Conservation (phyloP, 805 yeast genomes). For the Candida morakotiae region DNA sequence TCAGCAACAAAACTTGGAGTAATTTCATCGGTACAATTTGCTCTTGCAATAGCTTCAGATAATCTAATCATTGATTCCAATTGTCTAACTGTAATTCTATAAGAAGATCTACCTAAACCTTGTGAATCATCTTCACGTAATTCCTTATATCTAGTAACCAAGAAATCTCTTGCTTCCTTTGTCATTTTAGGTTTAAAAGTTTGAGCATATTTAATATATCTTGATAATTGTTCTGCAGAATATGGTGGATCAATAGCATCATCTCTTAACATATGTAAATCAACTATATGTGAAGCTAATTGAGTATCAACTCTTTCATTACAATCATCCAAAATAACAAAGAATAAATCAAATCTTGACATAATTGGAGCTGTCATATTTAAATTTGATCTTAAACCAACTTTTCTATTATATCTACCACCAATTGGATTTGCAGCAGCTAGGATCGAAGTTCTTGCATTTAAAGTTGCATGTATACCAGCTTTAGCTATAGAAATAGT, state of each 20-base stretch:
- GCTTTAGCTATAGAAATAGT: constrained; percentile 98
- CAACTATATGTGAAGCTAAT: constrained; percentile 88
- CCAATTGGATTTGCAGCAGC: constrained; percentile 99
- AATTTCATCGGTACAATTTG: constrained; percentile 87
- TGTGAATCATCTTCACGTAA: constrained; percentile 87
- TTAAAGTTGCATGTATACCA: constrained; percentile 95
- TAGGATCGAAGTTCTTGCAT: constrained; percentile 91
- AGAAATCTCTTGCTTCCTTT: constrained; percentile 68
- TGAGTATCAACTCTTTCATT: constrained; percentile 87
- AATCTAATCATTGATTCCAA: constrained; percentile 90
- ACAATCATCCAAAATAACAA: constrained; percentile 91
- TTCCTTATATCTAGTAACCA: constrained; percentile 79
- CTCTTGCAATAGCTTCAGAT: constrained; percentile 94
- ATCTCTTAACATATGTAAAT: constrained; percentile 86
- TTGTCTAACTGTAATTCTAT: constrained; percentile 95
- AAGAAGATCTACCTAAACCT: constrained; percentile 79
- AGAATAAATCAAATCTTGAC: constrained; percentile 95
- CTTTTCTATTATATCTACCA: constrained; percentile 90
- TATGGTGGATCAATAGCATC: constrained; percentile 88
- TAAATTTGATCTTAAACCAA: constrained; percentile 78
- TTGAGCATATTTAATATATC: constrained; percentile 88
- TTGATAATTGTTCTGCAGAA: constrained; percentile 78
- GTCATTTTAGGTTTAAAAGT: constrained; percentile 90
- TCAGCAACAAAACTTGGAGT: constrained; percentile 85
- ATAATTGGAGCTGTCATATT: constrained; percentile 98